Conservation (phyloP, 225 moss, liverwort and hornwort genomes). For the Lunularia cruciata region DNA sequence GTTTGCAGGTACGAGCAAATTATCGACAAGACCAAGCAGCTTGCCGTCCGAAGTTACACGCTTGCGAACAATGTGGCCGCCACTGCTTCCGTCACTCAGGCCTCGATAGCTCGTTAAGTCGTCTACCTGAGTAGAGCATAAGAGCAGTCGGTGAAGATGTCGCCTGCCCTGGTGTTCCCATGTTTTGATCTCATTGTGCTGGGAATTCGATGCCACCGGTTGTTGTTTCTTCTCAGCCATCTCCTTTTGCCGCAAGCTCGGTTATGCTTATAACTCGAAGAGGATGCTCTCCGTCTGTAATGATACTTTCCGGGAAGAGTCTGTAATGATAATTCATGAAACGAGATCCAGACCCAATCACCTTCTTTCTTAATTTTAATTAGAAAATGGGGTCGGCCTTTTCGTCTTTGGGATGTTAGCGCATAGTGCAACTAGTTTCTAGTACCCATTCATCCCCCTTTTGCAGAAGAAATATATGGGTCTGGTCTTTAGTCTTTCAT, state of each 20-base stretch:
- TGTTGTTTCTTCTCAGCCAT: not conserved
- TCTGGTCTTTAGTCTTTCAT: conserved; percentile 10
- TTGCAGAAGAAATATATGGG: conserved; percentile 11
- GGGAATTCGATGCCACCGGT: conserved; percentile 1
- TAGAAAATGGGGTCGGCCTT: conserved; percentile 13
- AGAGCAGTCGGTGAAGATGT: conserved; percentile 7
- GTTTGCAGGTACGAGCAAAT: conserved; percentile 86
- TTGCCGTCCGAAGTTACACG: conserved; percentile 76
- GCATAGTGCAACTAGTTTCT: conserved; percentile 14
- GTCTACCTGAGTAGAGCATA: not conserved
- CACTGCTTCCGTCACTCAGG: conserved; percentile 61
- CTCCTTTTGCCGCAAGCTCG: not conserved
- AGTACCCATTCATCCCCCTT: conserved; percentile 13
- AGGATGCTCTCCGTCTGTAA: conserved; percentile 14
- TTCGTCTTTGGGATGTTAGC: conserved; percentile 12
- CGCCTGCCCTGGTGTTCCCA: conserved; percentile 11
- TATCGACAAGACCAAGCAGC: conserved; percentile 89
- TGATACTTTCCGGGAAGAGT: conserved; percentile 16
- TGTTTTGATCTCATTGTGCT: conserved; percentile 18
- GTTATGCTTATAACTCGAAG: not conserved
- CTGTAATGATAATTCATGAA: conserved; percentile 17
- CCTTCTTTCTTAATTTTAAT: not conserved
- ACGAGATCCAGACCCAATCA: conserved; percentile 7
- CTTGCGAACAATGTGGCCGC: conserved; percentile 72
- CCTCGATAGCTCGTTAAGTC: conserved; percentile 52